phyloP scores from a whole-genome alignment of 2,329 filamentous ascomycete species.

The Verticillium alfalfae region DNA sequence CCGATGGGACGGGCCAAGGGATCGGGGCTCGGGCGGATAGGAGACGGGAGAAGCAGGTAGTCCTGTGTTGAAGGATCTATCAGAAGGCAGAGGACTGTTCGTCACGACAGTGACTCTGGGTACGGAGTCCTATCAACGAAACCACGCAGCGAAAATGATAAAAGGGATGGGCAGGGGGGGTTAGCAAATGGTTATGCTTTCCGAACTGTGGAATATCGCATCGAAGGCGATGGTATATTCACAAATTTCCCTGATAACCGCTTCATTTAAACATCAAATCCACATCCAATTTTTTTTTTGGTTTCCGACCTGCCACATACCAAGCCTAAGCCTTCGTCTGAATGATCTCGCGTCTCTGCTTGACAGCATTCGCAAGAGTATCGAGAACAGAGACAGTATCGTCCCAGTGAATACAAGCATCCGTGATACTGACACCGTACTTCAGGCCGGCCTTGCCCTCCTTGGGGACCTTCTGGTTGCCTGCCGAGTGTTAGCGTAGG shows the following conservation, averaged over 20 bases:
- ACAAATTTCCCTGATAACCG: not conserved
- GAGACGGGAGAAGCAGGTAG: not conserved
- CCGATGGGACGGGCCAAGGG: not conserved
- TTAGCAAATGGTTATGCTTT: no score
- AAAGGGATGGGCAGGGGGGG: no score
- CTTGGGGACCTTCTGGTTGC: slow-evolving; percentile 84
- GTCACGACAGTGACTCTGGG: no score
- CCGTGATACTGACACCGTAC: slow-evolving; percentile 94
- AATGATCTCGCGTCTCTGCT: slow-evolving; percentile 56
- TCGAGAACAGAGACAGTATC: slow-evolving; percentile 78
- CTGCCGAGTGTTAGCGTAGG: slow-evolving; percentile 32
- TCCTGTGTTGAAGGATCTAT: no score
- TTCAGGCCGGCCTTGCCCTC: slow-evolving; percentile 82
- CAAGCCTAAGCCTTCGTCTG: slow-evolving; percentile 6
- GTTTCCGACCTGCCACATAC: not conserved
- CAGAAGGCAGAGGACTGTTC: no score
- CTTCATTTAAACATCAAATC: not conserved
- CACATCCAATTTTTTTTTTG: no score
- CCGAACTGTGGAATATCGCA: no score
- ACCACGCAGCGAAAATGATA: no score
- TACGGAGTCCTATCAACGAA: no score
- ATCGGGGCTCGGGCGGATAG: not conserved
- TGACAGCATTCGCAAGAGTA: slow-evolving; percentile 72
- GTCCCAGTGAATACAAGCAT: slow-evolving; percentile 94
- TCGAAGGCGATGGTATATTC: no score